phyloP scores from a whole-genome alignment of 2,329 filamentous ascomycete species.

The Aspergillus sp. region DNA sequence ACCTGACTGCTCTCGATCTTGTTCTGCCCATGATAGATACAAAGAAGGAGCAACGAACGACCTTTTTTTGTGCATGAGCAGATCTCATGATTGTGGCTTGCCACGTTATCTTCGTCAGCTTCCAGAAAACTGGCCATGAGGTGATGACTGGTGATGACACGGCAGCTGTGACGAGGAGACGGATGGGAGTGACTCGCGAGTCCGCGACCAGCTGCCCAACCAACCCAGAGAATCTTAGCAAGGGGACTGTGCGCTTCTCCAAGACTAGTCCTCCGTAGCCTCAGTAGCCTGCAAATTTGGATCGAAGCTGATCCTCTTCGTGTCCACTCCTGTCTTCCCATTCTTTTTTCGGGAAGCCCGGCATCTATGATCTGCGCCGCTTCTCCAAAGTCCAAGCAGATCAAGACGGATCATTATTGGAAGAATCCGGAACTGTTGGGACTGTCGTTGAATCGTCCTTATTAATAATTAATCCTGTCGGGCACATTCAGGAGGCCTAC shows the following conservation, averaged over 20 bases:
- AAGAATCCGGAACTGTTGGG: neutral
- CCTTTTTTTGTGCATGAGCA: neutral
- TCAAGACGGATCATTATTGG: neutral
- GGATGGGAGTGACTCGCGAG: constrained; percentile 8
- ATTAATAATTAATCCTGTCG: neutral
- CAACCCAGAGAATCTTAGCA: neutral
- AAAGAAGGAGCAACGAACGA: neutral
- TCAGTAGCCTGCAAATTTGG: constrained; percentile 10
- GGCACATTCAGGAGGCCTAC: neutral
- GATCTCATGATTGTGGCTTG: constrained; percentile 1
- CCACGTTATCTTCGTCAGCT: constrained; percentile 15
- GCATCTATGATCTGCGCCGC: neutral
- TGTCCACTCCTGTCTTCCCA: neutral
- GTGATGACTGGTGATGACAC: constrained; percentile 9
- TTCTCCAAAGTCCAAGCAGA: neutral
- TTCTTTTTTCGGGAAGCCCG: neutral
- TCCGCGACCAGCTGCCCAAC: constrained; percentile 11
- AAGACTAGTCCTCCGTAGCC: neutral
- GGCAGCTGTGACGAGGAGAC: constrained; percentile 19
- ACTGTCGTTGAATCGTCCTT: neutral
- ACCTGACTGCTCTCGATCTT: neutral
- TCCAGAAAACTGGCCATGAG: constrained; percentile 13
- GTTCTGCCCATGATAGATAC: neutral
- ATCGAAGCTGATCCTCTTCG: neutral
- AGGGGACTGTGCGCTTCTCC: constrained; percentile 21